phyloP scores from a whole-genome alignment of 129 eudicot species.

The Saussurea involucrata region DNA sequence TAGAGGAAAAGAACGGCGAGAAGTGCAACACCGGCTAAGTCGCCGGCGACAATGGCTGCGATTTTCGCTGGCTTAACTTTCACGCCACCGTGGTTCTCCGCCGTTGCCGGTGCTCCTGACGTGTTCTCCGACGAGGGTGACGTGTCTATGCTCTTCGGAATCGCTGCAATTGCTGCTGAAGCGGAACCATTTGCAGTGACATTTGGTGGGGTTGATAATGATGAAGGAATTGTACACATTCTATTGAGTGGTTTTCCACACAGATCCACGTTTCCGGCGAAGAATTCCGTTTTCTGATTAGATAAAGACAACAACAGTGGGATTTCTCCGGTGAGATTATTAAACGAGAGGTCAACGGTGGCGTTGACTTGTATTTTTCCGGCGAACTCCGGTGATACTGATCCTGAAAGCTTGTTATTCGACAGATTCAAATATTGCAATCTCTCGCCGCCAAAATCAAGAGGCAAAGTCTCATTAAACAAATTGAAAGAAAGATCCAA shows the following conservation, averaged over 20 bases:
- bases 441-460: conserved; percentile 58
- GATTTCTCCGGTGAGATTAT: conserved; percentile 71
- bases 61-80: conserved; percentile 56
- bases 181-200: conserved; percentile 37
- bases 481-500: conserved; percentile 74
- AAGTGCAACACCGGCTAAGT: conserved; percentile 68
- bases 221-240: conserved; percentile 69
- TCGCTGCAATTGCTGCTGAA: conserved; percentile 90
- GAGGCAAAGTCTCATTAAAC: conserved; percentile 64
- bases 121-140: conserved; percentile 30
- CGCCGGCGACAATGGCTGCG: conserved; percentile 67
- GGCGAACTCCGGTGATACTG: conserved; percentile 47
- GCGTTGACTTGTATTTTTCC: conserved; percentile 44
- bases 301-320: conserved; percentile 43
- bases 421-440: conserved; percentile 71
- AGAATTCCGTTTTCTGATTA: conserved; percentile 59
- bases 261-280: conserved; percentile 65
- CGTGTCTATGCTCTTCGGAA: conserved; percentile 54
- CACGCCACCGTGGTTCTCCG: conserved; percentile 26
- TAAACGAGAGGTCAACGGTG: conserved; percentile 73
- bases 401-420: conserved; percentile 64
- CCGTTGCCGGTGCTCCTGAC: conserved; percentile 2
- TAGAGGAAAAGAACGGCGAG: conserved; percentile 53
- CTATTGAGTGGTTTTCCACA: conserved; percentile 79
- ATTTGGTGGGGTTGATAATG: conserved; percentile 65